Percentiles rank a stretch among this genome's conserved stretches.
Evolutionary conservation across 2,329 filamentous ascomycete genomes (phyloP).

Genomic region (Moelleriella libera): DNA sequence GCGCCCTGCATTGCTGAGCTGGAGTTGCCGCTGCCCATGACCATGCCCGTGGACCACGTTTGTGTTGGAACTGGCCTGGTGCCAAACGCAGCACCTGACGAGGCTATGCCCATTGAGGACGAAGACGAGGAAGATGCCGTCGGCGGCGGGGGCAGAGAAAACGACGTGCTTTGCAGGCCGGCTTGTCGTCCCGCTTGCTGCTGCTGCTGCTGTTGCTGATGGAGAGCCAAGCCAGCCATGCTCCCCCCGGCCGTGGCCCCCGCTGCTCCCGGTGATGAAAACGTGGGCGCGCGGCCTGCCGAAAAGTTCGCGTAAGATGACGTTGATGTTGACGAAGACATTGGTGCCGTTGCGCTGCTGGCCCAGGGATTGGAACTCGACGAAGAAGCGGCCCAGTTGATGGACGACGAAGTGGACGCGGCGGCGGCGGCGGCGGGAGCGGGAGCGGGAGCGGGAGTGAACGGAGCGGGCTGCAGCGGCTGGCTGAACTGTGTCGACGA

Average conservation of each 20-base stretch:
- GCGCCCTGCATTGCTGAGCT: background rate
- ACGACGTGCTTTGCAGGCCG: conserved; percentile 26
- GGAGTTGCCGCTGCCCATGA: background rate
- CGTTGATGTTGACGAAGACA: conserved; percentile 9
- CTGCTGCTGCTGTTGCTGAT: conserved; percentile 14
- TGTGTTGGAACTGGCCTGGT: conserved; percentile 21
- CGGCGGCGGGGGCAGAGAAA: conserved; percentile 44
- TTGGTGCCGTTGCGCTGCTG: conserved; percentile 9
- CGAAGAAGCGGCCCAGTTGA: conserved; percentile 36
- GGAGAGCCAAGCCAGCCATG: background rate
- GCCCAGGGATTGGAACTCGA: conserved; percentile 34
- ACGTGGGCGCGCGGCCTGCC: conserved; percentile 10
- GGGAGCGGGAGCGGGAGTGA: conserved; percentile 13
- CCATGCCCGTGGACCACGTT: background rate
- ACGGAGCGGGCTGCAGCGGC: conserved; percentile 31
- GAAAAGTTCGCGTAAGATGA: conserved; percentile 6
- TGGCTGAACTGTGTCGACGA: conserved; percentile 49
- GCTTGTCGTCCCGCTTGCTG: conserved; percentile 13
- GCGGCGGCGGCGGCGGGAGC: conserved; percentile 11
- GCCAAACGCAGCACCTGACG: conserved; percentile 23
- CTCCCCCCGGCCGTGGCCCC: no score
- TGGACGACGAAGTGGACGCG: conserved; percentile 18
- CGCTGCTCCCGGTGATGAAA: conserved; percentile 9
- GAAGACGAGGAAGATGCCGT: background rate
- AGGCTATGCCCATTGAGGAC: conserved; percentile 6